Percentiles rank a stretch among this genome's conserved stretches.
phyloP scores from a whole-genome alignment of 2,329 filamentous ascomycete genomes.

The Fusarium sp. region DNA sequence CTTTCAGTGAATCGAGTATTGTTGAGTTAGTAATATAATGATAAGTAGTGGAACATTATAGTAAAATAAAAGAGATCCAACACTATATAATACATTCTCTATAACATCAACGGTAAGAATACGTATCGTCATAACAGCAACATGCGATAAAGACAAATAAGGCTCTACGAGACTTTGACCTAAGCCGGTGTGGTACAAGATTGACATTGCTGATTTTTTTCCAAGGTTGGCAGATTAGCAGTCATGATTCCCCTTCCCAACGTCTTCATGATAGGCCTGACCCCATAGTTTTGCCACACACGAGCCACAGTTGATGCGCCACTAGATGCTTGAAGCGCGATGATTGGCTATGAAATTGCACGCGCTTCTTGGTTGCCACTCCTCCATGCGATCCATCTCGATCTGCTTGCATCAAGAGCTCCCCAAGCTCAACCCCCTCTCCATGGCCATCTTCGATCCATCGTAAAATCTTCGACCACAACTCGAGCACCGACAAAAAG shows the following conservation, averaged over 20 bases:
- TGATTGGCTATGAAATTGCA: constrained; percentile 36
- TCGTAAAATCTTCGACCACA: constrained; percentile 28
- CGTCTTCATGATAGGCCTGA: constrained; percentile 3
- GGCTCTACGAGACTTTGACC: not conserved
- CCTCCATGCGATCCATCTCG: constrained; percentile 43
- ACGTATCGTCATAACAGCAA: not conserved
- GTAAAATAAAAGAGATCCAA: not conserved
- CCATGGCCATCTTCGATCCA: constrained; percentile 41
- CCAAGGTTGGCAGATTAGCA: not conserved
- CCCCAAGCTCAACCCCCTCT: constrained; percentile 33
- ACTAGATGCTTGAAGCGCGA: constrained; percentile 3
- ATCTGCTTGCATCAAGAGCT: constrained; percentile 41
- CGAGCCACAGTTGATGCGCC: constrained; percentile 26
- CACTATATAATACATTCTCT: not conserved
- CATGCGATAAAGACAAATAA: not conserved
- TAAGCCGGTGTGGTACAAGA: not conserved
- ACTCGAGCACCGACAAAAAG: constrained; percentile 18
- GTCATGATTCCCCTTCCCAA: not conserved
- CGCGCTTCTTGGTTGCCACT: constrained; percentile 35
- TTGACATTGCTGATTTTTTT: not conserved
- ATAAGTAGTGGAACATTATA: not conserved
- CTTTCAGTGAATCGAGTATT: not conserved
- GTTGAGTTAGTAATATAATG: not conserved
- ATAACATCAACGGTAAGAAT: not conserved
- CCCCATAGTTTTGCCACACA: constrained; percentile 10